Evolutionary conservation across 805 yeast species (phyloP).

Genomic region (Pichia scutulata): DNA sequence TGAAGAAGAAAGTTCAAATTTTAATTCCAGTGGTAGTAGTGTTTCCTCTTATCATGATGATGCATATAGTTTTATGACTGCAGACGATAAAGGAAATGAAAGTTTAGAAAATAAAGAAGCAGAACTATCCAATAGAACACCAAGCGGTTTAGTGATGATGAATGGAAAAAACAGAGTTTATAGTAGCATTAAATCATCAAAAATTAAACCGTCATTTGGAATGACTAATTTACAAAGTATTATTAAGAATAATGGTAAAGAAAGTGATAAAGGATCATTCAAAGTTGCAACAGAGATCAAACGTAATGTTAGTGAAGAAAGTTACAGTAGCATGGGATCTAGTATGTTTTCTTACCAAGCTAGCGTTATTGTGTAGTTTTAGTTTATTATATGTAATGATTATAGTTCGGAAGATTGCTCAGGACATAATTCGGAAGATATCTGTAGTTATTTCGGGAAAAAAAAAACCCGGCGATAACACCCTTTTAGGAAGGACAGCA

Average conservation of each 20-base stretch:
- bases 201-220: not conserved
- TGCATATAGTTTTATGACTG: not conserved
- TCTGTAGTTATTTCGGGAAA: no score
- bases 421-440: no score
- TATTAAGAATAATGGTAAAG: not conserved
- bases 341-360: not conserved
- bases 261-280: not conserved
- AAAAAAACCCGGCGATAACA: no score
- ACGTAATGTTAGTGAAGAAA: not conserved
- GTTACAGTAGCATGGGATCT: not conserved
- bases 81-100: not conserved
- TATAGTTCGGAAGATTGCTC: no score
- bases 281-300: not conserved
- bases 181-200: not conserved
- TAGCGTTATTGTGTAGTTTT: not conserved
- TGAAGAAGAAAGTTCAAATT: conserved; percentile 1
- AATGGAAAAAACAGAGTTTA: not conserved
- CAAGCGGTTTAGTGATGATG: not conserved
- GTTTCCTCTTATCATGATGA: not conserved
- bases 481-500: no score
- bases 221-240: not conserved
- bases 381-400: not conserved
- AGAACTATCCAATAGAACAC: not conserved
- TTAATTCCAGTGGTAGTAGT: not conserved
- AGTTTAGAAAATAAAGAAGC: not conserved